phyloP scores from a whole-genome alignment of 2,329 filamentous ascomycete genomes.

The Chaetomium sp. region DNA sequence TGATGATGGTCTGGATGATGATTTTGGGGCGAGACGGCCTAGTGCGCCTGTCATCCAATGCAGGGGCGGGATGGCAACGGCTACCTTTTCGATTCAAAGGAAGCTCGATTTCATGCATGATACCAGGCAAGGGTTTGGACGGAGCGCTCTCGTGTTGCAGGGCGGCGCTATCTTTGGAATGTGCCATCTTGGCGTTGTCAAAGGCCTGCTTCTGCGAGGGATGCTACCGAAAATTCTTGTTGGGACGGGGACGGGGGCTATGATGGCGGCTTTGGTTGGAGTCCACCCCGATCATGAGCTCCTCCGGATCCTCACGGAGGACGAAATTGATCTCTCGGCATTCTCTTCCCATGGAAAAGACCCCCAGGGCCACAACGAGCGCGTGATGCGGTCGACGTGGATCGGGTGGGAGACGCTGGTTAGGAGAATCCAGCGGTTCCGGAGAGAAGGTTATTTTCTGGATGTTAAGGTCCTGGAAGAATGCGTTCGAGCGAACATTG shows the following conservation, averaged over 20 bases:
- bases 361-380: constrained; percentile 25
- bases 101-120: constrained; percentile 85
- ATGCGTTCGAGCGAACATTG: constrained; percentile 77
- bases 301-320: constrained; percentile 66
- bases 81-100: constrained; percentile 24
- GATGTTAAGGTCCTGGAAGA: constrained; percentile 77
- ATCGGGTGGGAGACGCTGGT: constrained; percentile 53
- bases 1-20: no score
- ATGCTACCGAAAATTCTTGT: constrained; percentile 85
- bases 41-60: neutral
- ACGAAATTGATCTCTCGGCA: constrained; percentile 74
- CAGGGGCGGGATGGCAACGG: constrained; percentile 2
- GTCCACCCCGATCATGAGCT: constrained; percentile 84
- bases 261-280: constrained; percentile 82
- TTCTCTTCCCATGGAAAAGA: constrained; percentile 46
- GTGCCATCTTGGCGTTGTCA: constrained; percentile 85
- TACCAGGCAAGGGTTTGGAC: constrained; percentile 79
- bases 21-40: neutral
- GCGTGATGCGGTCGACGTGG: constrained; percentile 31
- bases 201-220: constrained; percentile 73
- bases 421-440: constrained; percentile 62
- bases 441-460: constrained; percentile 72
- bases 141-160: constrained; percentile 78
- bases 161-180: constrained; percentile 88
- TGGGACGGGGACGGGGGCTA: constrained; percentile 80